These are phyloP conservation scores for Cercospora beticola DNA, from an alignment of 2,329 filamentous ascomycete genomes.

Conservation along the genomic window DNA sequence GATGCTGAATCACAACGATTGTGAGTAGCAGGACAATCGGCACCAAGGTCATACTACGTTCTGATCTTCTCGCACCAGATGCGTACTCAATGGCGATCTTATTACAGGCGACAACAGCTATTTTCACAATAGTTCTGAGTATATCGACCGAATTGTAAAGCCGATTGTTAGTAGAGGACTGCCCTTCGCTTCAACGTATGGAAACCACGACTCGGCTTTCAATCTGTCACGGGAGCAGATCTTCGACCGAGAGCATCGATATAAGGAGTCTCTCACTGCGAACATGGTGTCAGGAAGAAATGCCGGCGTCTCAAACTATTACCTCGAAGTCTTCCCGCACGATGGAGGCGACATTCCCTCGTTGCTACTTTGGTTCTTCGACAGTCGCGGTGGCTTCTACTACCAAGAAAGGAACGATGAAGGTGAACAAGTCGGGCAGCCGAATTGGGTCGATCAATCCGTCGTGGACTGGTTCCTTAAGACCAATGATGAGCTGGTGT, in stretches of 20 bases:
- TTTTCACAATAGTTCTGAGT: slow-evolving; percentile 55
- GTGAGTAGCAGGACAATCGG: slow-evolving; percentile 50
- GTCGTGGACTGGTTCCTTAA: slow-evolving; percentile 49
- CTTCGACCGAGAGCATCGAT: slow-evolving; percentile 43
- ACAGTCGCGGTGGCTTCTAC: slow-evolving; percentile 58
- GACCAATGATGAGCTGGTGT: slow-evolving; percentile 28
- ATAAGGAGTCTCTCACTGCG: slow-evolving; percentile 43
- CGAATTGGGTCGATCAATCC: slow-evolving; percentile 48
- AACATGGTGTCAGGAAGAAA: slow-evolving; percentile 43
- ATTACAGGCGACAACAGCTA: slow-evolving; percentile 66
- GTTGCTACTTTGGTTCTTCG: slow-evolving; percentile 70
- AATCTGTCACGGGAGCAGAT: slow-evolving; percentile 55
- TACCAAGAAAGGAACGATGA: slow-evolving; percentile 45
- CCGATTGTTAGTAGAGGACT: slow-evolving; percentile 58
- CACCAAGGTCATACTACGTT: too few species aligned
- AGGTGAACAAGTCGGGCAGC: slow-evolving; percentile 36
- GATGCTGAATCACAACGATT: slow-evolving; percentile 58
- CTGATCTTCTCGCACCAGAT: too few species aligned
- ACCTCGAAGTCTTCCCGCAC: slow-evolving; percentile 50
- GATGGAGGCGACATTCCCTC: slow-evolving; percentile 45
- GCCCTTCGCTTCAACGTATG: slow-evolving; percentile 67
- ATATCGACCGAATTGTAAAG: slow-evolving; percentile 59
- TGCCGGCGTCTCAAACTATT: slow-evolving; percentile 56
- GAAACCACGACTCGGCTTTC: slow-evolving; percentile 66
- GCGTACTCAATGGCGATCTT: slow-evolving; percentile 55